phyloP scores from a whole-genome alignment of 202 grass and related monocot species.

The Musa balbisiana region DNA sequence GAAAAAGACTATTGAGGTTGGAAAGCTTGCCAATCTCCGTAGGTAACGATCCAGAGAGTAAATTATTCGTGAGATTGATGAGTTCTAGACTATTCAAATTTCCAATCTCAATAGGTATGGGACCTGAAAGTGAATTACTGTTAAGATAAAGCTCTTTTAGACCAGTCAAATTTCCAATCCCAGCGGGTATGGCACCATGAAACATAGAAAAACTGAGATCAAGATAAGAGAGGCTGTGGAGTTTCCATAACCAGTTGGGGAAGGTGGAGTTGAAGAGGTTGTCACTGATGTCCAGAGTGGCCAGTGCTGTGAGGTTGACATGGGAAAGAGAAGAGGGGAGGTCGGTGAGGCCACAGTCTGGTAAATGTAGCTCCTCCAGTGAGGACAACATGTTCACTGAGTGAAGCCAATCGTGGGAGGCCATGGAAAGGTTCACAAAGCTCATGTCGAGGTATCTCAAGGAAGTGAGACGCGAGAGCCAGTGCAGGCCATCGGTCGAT shows the following conservation, averaged over 20 bases:
- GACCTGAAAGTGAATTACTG: conserved; percentile 16
- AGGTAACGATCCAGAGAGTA: conserved; percentile 14
- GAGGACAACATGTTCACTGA: conserved; percentile 11
- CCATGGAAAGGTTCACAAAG: not conserved
- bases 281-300: not conserved
- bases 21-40: not conserved
- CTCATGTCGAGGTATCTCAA: conserved; percentile 3
- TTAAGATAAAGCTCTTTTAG: not conserved
- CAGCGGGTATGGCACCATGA: not conserved
- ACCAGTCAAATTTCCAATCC: conserved; percentile 7
- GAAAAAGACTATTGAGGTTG: not conserved
- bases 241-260: conserved; percentile 30
- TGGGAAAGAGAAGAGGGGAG: not conserved
- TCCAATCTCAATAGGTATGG: conserved; percentile 19
- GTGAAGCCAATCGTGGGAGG: not conserved
- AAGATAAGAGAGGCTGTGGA: not conserved
- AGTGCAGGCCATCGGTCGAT: not conserved
- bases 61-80: conserved; percentile 21
- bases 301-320: not conserved
- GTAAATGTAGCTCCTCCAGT: not conserved
- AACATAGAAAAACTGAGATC: not conserved
- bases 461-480: not conserved
- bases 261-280: conserved; percentile 26
- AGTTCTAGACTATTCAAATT: conserved; percentile 16
- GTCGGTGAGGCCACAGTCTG: fast-evolving